Evolutionary conservation across 139 green algal genomes (phyloP), one percentile per base, ranked within the genome.

Genomic region (Asterochloris sp.): DNA sequence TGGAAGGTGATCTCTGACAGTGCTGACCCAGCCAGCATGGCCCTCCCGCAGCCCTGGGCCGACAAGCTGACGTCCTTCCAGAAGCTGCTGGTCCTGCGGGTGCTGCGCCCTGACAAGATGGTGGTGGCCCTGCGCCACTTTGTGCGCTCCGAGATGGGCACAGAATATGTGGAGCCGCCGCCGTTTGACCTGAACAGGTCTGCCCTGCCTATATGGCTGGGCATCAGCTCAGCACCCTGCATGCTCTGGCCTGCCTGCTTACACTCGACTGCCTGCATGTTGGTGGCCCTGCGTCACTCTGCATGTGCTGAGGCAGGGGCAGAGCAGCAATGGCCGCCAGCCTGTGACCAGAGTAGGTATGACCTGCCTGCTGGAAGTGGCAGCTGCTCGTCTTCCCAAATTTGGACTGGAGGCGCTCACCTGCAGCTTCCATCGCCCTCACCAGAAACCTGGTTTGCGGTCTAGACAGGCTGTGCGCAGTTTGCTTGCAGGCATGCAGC

Each of bases 51-150:
- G 27, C 82, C 84, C 6, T 96, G 87, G 87, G 68, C 89, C 1
- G 13, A 47, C 1, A 82, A 86, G 62, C 86, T 96, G 78, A 86
- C 88, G 27, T 26, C 78, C 12, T 95, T 96, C 88, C 92, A 95
- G 84, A 84, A 85, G 14, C 88, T 96, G 21, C 29, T 94, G 17
- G 80, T 91, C 68, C 88, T 96, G 74, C 82, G 91, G 14, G 84
- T 80, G 74, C 83, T 95, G 2, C 88, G 92, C 13, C 91, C 91
- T 13, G 92, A 95, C 88, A 94, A 94, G 87, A 85, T 95, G 54
- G 83, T 93, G n/a, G 86, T 88, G 10, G 92, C 91, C n/a, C 88
- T 94, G 60, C 84, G 82, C 74, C 80, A 83, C 76, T 91, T 89
- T 78, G 85, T 89, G 62, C 81, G 84, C 23, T 38, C 62, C 15